A percentile compares a stretch with the other conserved stretches of the same genome.
phyloP scores from a whole-genome alignment of 768 basidiomycete species.

The Favolaschia claudopus region DNA sequence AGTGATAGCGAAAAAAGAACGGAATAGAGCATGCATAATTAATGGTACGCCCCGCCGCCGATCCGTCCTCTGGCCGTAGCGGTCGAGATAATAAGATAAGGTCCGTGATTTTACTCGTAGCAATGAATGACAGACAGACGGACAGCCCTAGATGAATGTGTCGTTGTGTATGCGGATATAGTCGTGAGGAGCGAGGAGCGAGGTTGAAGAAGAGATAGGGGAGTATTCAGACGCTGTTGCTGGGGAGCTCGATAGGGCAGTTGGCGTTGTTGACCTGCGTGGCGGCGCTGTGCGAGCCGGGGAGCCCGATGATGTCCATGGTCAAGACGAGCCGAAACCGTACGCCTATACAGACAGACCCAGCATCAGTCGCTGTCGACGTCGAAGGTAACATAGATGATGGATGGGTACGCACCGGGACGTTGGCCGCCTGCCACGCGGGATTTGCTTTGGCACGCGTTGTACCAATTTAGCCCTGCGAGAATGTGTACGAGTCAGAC shows the following conservation, averaged over 20 bases:
- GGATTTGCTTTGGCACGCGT: constrained; percentile 72
- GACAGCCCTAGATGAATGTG: no score
- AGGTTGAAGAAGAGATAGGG: neutral
- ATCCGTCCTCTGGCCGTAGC: constrained; percentile 4
- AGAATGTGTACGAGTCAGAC: constrained; percentile 4
- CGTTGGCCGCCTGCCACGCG: constrained; percentile 58
- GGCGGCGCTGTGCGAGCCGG: constrained; percentile 57
- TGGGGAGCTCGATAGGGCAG: constrained; percentile 74
- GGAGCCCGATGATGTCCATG: constrained; percentile 76
- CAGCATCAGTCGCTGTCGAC: constrained; percentile 1
- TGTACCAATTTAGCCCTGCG: constrained; percentile 77
- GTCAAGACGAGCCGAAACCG: constrained; percentile 70
- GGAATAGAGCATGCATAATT: constrained; percentile 12
- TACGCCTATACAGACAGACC: constrained; percentile 50
- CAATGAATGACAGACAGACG: constrained; percentile 11
- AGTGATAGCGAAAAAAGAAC: neutral
- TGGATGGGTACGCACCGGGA: constrained; percentile 56
- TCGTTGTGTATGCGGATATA: no score
- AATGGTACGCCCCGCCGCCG: constrained; percentile 9
- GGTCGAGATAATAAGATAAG: neutral
- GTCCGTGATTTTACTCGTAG: constrained; percentile 9
- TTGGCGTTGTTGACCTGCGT: constrained; percentile 65
- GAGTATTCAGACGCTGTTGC: constrained; percentile 50
- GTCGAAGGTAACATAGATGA: neutral
- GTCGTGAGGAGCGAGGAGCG: no score